Evolutionary conservation across 148 eudicot genomes (phyloP).

Genomic region (Suaeda aralocaspica): DNA sequence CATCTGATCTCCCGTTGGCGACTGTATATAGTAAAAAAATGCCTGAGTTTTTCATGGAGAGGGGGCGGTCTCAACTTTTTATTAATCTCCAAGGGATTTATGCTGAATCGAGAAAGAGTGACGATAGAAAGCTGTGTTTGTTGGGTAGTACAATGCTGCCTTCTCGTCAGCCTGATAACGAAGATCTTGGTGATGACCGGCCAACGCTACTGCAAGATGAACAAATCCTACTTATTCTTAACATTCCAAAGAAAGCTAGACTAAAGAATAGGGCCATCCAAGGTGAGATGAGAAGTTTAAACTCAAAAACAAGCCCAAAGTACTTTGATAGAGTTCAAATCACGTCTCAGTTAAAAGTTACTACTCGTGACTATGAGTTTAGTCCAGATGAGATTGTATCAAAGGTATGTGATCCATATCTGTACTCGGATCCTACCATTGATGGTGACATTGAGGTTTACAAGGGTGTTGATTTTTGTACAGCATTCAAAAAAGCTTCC

Average conservation of each 20-base stretch:
- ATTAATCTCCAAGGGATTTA: slow-evolving; percentile 71
- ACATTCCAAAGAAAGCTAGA: slow-evolving; percentile 49
- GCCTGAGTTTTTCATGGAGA: slow-evolving; percentile 52
- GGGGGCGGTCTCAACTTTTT: slow-evolving; percentile 48
- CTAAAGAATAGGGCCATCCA: slow-evolving; percentile 45
- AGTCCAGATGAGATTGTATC: slow-evolving; percentile 40
- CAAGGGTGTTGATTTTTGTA: slow-evolving; percentile 67
- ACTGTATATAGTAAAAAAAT: slow-evolving; percentile 23
- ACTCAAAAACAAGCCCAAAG: slow-evolving; percentile 45
- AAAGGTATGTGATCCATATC: slow-evolving; percentile 66
- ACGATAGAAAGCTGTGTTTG: slow-evolving; percentile 80
- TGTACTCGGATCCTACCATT: slow-evolving; percentile 40
- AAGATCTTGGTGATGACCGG: slow-evolving; percentile 42
- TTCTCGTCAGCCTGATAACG: slow-evolving; percentile 45
- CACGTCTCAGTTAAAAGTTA: slow-evolving; percentile 38
- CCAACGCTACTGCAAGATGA: slow-evolving; percentile 73
- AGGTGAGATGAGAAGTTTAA: slow-evolving; percentile 76
- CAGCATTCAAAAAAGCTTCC: slow-evolving; percentile 36
- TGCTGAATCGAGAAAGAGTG: slow-evolving; percentile 47
- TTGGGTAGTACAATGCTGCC: slow-evolving; percentile 76
- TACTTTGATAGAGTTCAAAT: slow-evolving; percentile 70
- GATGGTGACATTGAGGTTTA: slow-evolving; percentile 41
- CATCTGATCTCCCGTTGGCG: slow-evolving; percentile 38
- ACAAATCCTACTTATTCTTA: slow-evolving; percentile 61
- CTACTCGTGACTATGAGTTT: slow-evolving; percentile 50